Evolutionary conservation across 345 rosid genomes (phyloP), one percentile per base, ranked within the genome.

Genomic region (Eucalyptus cloeziana): DNA sequence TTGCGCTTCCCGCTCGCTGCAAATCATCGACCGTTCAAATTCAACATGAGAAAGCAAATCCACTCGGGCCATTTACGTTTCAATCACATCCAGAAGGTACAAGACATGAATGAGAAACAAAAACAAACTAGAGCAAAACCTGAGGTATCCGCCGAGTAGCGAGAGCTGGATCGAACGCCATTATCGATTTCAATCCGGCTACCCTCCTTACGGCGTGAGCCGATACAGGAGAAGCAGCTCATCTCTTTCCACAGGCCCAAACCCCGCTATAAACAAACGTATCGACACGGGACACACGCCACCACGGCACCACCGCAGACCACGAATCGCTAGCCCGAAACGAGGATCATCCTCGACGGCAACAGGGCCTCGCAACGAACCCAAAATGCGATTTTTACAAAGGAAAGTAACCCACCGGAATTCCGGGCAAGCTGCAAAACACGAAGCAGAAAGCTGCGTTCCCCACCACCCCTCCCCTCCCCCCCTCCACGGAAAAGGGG

Each of bases 141-240:
- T 87, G 97, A 91, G 52, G 95, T 89, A 90, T 90, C 93, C 69
- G 91, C 81, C 62, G 93, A 91, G 89, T 87, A 60, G 67, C 90
- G 94, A 24, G 93, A 88, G 89, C 80, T 91, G 76, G 97, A 93
- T 90, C 96, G 93, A 90, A 91, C 90, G 80, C 91, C 94, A 85
- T 89, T 93, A 67, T 96, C 98, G 90, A 93, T 89, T 90, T 95
- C 98, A 91, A 97, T 94, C 90, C 95, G 95, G 87, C 33, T 91
- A 27, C 71, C 91, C 86, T 93, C 99, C 22, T 94, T 94, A 25
- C 92, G 91, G 49, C 91, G 94, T 8, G 95, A 91, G 89, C 85
- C 92, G n/a, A 95, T 45, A 92, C 99, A 98, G 90, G 96, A 94
- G 90, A 97, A 98, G 92, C 99, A 98, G 90, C 95, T 93, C 99